phyloP scores from a whole-genome alignment of 352 stramenopile genomes.

The Globisporangium nodosum region DNA sequence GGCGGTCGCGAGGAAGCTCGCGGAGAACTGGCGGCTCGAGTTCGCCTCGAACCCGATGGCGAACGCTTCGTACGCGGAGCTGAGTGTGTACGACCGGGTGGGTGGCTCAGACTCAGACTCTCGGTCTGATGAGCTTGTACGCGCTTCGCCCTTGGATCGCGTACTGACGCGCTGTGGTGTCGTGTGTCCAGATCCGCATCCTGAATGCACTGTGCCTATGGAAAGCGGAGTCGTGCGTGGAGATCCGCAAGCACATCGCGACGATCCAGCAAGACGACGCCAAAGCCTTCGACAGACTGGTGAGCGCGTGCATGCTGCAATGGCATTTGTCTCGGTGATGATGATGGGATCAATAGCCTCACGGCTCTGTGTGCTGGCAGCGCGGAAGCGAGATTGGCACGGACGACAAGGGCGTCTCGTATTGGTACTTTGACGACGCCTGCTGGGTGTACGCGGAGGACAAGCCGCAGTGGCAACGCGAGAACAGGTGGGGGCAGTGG shows the following conservation, averaged over 20 bases:
- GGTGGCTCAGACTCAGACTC: slow-evolving; percentile 1
- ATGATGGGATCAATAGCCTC: background rate
- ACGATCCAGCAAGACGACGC: slow-evolving; percentile 52
- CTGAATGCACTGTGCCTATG: slow-evolving; percentile 78
- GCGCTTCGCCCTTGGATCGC: background rate
- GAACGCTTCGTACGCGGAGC: slow-evolving; percentile 40
- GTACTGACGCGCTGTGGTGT: background rate
- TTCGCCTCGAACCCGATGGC: slow-evolving; percentile 67
- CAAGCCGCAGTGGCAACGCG: slow-evolving; percentile 51
- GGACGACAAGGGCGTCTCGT: slow-evolving; percentile 67
- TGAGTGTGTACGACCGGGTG: slow-evolving; percentile 59
- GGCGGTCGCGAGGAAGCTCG: slow-evolving; percentile 60
- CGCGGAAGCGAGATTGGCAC: slow-evolving; percentile 57
- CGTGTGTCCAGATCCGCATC: slow-evolving; percentile 48
- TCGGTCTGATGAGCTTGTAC: background rate
- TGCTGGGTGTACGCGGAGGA: slow-evolving; percentile 86
- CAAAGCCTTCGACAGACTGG: slow-evolving; percentile 54
- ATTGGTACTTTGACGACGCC: slow-evolving; percentile 85
- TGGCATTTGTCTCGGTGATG: too few species aligned
- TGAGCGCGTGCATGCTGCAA: slow-evolving; percentile 17
- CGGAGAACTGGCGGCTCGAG: slow-evolving; percentile 69
- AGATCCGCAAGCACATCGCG: slow-evolving; percentile 74
- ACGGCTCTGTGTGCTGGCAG: slow-evolving; percentile 20
- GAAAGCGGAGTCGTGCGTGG: slow-evolving; percentile 70
- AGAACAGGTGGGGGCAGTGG: slow-evolving; percentile 12